Evolutionary conservation across 495 filamentous ascomycete genomes (phyloP).

Genomic region (Aspergillus coremiiformis): DNA sequence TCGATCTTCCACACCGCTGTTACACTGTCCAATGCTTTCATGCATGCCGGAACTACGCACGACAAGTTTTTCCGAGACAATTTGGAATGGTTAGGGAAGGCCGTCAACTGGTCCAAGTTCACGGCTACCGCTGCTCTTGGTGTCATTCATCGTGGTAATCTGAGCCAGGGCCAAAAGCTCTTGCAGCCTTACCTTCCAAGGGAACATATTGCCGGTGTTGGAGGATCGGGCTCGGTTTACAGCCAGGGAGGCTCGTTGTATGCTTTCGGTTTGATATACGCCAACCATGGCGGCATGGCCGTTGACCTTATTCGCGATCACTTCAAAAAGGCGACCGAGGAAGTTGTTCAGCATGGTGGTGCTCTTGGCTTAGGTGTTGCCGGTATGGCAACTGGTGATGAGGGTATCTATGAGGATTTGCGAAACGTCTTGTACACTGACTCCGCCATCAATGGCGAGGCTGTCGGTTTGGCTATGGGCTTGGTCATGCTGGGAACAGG

Average conservation of each 20-base stretch:
- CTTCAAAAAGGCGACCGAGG: slow-evolving; percentile 80
- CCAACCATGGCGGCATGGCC: slow-evolving; percentile 92
- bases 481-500: slow-evolving; percentile 96
- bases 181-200: slow-evolving; percentile 90
- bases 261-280: slow-evolving; percentile 92
- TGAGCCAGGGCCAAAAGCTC: slow-evolving; percentile 86
- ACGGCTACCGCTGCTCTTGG: slow-evolving; percentile 94
- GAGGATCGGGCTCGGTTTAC: slow-evolving; percentile 73
- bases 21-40: slow-evolving; percentile 96
- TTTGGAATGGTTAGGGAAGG: slow-evolving; percentile 95
- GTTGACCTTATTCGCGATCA: slow-evolving; percentile 79
- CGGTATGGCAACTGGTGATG: slow-evolving; percentile 90
- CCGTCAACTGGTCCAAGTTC: slow-evolving; percentile 99
- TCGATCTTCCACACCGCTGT: slow-evolving; percentile 98
- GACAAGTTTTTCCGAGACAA: slow-evolving; percentile 98
- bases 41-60: slow-evolving; percentile 98
- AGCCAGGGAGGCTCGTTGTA: slow-evolving; percentile 95
- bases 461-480: slow-evolving; percentile 91
- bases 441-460: slow-evolving; percentile 93
- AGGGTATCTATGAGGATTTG: slow-evolving; percentile 85
- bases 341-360: slow-evolving; percentile 95
- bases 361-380: slow-evolving; percentile 93
- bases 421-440: slow-evolving; percentile 82
- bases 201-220: slow-evolving; percentile 50
- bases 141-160: slow-evolving; percentile 92